phyloP scores from a whole-genome alignment of 129 eudicot species.

The Centella asiatica region DNA sequence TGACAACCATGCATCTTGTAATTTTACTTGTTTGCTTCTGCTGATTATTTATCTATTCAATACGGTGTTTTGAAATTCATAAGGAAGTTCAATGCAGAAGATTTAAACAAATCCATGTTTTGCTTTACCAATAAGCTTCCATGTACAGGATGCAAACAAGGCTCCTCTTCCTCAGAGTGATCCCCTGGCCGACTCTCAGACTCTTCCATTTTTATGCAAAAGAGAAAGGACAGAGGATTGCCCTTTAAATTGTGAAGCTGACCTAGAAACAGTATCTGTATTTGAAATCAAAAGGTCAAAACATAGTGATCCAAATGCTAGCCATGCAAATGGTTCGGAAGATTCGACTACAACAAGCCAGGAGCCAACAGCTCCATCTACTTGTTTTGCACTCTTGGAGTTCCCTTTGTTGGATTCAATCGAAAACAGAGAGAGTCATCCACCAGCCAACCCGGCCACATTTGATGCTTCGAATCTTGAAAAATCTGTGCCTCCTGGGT shows the following conservation, averaged over 20 bases:
- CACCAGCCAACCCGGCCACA: constrained; percentile 33
- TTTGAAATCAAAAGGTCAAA: constrained; percentile 52
- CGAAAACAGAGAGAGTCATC: constrained; percentile 50
- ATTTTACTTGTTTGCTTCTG: no score
- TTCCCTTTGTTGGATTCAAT: constrained; percentile 51
- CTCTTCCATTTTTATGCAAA: constrained; percentile 50
- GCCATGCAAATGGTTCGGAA: constrained; percentile 65
- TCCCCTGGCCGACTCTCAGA: constrained; percentile 21
- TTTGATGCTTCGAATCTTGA: constrained; percentile 69
- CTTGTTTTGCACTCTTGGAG: constrained; percentile 35
- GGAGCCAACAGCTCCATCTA: constrained; percentile 35
- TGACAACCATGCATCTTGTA: no score
- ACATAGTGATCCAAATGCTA: constrained; percentile 41
- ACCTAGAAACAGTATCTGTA: constrained; percentile 47
- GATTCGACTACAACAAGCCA: constrained; percentile 65
- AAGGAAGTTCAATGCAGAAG: no score
- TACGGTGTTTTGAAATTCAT: no score
- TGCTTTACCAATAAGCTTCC: no score
- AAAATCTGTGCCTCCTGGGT: constrained; percentile 89
- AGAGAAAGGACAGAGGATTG: constrained; percentile 59
- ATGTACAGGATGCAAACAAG: constrained; percentile 34
- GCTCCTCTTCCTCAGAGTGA: constrained; percentile 26
- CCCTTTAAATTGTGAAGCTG: constrained; percentile 18
- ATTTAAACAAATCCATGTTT: neutral
- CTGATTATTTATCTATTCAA: no score